Conservation (phyloP, 2,329 filamentous ascomycete species). For the Aulographum hederae region DNA sequence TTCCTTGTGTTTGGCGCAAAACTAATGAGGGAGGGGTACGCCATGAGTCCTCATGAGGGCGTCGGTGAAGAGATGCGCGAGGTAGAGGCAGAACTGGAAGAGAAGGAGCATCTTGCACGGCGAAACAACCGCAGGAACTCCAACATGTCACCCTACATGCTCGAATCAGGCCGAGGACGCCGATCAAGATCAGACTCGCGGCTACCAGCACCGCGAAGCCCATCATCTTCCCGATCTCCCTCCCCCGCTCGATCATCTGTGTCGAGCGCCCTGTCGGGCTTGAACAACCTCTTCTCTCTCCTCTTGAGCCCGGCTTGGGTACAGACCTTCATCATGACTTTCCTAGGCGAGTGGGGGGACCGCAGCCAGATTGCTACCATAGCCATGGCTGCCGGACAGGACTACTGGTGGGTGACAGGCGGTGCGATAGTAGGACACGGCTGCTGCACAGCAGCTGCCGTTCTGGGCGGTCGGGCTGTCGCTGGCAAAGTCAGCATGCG, state of each 20-base stretch:
- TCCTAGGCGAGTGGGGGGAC: constrained; percentile 95
- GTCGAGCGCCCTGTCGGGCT: constrained; percentile 38
- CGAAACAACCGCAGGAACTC: constrained; percentile 45
- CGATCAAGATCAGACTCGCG: constrained; percentile 58
- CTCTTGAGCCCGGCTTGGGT: constrained; percentile 94
- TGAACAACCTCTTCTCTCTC: constrained; percentile 74
- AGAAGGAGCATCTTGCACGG: constrained; percentile 65
- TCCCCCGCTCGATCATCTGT: constrained; percentile 25
- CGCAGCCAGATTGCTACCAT: constrained; percentile 96
- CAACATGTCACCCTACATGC: constrained; percentile 52
- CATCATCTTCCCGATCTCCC: constrained; percentile 37
- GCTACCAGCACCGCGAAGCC: constrained; percentile 63
- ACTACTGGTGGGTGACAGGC: constrained; percentile 96
- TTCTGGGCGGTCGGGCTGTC: constrained; percentile 80
- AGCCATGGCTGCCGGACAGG: constrained; percentile 93
- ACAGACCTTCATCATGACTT: constrained; percentile 98
- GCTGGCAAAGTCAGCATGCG: constrained; percentile 87
- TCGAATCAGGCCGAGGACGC: constrained; percentile 64
- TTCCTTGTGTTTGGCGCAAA: constrained; percentile 83
- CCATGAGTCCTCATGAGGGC: constrained; percentile 77
- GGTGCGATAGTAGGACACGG: constrained; percentile 76
- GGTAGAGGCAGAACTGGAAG: constrained; percentile 81
- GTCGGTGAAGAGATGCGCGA: constrained; percentile 97
- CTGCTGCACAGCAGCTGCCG: constrained; percentile 78
- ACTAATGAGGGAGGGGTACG: constrained; percentile 69